Conservation (phyloP, 139 green algal species). For the Chlamydomonas urium region DNA sequence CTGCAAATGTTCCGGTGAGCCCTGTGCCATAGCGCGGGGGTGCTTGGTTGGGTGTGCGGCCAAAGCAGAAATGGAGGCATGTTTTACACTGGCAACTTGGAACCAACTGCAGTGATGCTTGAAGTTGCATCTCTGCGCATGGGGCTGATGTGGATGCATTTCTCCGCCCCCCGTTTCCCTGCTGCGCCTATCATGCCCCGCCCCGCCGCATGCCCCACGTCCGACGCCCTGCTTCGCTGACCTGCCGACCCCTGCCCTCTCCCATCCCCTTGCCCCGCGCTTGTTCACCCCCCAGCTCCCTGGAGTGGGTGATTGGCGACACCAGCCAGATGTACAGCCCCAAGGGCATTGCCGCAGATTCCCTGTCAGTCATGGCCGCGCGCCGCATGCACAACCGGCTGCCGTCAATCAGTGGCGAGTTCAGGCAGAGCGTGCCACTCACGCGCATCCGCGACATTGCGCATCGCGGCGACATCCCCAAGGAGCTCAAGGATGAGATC, state of each 20-base stretch:
- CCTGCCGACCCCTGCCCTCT: background rate
- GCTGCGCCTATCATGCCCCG: too few relatives aligned
- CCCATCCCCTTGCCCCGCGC: background rate
- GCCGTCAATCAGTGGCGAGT: slow-evolving; percentile 87
- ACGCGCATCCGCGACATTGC: slow-evolving; percentile 98
- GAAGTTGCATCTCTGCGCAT: too few relatives aligned
- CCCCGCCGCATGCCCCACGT: too few relatives aligned
- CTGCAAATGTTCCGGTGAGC: slow-evolving; percentile 84
- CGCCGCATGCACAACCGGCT: slow-evolving; percentile 73
- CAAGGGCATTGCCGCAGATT: background rate
- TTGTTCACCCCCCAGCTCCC: slow-evolving; percentile 26
- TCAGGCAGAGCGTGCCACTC: slow-evolving; percentile 78
- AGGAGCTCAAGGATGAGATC: slow-evolving; percentile 91
- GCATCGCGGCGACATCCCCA: slow-evolving; percentile 77
- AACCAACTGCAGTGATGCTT: too few relatives aligned
- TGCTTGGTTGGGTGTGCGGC: too few relatives aligned
- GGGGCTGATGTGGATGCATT: too few relatives aligned
- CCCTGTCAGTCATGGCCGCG: slow-evolving; percentile 32
- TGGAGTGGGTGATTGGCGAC: slow-evolving; percentile 74
- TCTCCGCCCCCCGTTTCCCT: too few relatives aligned
- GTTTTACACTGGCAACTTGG: too few relatives aligned
- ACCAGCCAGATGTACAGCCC: slow-evolving; percentile 11
- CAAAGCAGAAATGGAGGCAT: too few relatives aligned
- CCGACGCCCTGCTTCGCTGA: too few relatives aligned
- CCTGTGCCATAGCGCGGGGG: too few relatives aligned